These are phyloP conservation scores for Gynandropsis gynandra DNA, from an alignment of 345 rosid species.

Conservation along the genomic window DNA sequence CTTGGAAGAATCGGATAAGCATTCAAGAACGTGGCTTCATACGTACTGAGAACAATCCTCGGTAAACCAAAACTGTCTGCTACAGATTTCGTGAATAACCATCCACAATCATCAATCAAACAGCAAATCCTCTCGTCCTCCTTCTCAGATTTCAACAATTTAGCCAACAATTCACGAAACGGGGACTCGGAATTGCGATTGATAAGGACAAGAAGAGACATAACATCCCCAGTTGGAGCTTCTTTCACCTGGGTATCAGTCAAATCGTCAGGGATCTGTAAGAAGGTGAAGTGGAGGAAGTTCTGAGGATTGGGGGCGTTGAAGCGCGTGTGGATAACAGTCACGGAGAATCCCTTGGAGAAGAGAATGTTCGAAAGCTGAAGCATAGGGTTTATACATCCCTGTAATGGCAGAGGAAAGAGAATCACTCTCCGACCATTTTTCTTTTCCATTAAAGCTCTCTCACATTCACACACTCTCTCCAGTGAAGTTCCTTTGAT, in stretches of 20 bases:
- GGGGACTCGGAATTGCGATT: slow-evolving; percentile 20
- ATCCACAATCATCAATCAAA: slow-evolving; percentile 26
- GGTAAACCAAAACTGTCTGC: slow-evolving; percentile 18
- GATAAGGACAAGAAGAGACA: slow-evolving; percentile 24
- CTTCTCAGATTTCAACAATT: slow-evolving; percentile 16
- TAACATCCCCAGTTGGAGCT: slow-evolving; percentile 21
- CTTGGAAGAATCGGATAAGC: slow-evolving; percentile 22
- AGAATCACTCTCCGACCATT: slow-evolving; percentile 28
- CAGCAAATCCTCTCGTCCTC: background rate
- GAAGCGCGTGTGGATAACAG: slow-evolving; percentile 40
- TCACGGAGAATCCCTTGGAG: slow-evolving; percentile 41
- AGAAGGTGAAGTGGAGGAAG: slow-evolving; percentile 28
- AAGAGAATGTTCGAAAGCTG: slow-evolving; percentile 50
- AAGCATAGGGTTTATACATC: slow-evolving; percentile 64
- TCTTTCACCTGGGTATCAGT: slow-evolving; percentile 31
- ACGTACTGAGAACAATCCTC: slow-evolving; percentile 23
- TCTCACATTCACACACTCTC: background rate
- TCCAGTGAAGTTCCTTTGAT: too few relatives aligned
- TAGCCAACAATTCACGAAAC: slow-evolving; percentile 21
- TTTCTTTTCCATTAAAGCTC: slow-evolving; percentile 18
- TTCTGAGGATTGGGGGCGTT: slow-evolving; percentile 22
- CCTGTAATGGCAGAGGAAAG: slow-evolving; percentile 53
- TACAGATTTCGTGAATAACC: slow-evolving; percentile 24
- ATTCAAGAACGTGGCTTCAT: slow-evolving; percentile 23
- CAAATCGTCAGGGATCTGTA: slow-evolving; percentile 21